phyloP scores from a whole-genome alignment of 2,329 filamentous ascomycete species.

The Hyphodiscus sp. region DNA sequence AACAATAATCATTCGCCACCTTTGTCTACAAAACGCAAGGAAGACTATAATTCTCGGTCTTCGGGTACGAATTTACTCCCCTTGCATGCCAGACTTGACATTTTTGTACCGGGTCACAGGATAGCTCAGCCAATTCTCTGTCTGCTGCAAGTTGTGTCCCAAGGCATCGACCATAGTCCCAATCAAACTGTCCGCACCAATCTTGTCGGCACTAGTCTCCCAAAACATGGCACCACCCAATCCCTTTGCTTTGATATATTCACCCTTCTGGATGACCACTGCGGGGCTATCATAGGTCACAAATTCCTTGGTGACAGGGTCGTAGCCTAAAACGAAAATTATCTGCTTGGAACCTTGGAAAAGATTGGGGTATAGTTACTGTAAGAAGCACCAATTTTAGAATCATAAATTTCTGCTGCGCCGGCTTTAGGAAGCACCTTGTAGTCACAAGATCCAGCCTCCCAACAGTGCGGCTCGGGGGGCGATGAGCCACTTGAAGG shows the following conservation, averaged over 20 bases:
- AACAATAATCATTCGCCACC: too few species aligned
- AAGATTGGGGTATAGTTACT: conserved; percentile 29
- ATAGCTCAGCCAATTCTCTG: conserved; percentile 45
- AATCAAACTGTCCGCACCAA: conserved; percentile 54
- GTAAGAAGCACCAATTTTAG: conserved; percentile 55
- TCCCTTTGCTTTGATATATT: conserved; percentile 25
- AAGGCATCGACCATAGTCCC: conserved; percentile 36
- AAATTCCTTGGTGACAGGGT: conserved; percentile 50
- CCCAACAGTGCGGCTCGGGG: conserved; percentile 40
- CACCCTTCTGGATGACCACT: conserved; percentile 51
- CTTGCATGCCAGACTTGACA: conserved; percentile 33
- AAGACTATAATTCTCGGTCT: too few species aligned
- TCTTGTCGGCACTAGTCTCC: conserved; percentile 65
- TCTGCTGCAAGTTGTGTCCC: conserved; percentile 36
- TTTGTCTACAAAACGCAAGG: too few species aligned
- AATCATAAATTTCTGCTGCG: conserved; percentile 51
- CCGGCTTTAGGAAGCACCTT: conserved; percentile 62
- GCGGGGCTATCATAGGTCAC: conserved; percentile 63
- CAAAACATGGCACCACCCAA: conserved; percentile 79
- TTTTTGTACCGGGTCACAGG: conserved; percentile 51
- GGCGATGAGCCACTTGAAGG: conserved; percentile 47
- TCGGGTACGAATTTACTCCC: too few species aligned
- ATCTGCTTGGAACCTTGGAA: conserved; percentile 53
- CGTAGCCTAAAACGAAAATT: conserved; percentile 61
- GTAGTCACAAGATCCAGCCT: conserved; percentile 71